These are phyloP conservation scores for Adansonia rubrostipa DNA, from an alignment of 441 rosid species.

Conservation along the genomic window DNA sequence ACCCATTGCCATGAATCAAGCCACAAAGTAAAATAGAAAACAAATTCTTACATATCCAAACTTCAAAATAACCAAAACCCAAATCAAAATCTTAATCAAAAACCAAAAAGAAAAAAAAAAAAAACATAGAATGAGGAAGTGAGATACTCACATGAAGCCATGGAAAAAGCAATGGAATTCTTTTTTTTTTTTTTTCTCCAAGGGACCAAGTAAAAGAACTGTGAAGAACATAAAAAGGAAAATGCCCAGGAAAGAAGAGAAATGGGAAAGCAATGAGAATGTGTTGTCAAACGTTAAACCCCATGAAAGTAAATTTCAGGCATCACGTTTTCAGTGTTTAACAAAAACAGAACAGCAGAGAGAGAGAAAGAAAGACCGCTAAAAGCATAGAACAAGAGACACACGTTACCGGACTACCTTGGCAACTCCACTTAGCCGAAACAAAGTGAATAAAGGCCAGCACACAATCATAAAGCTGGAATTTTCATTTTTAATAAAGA, in stretches of 20 bases:
- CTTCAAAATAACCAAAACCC: constrained; percentile 16
- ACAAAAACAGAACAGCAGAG: neutral
- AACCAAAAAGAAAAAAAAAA: neutral
- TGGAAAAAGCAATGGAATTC: constrained; percentile 36
- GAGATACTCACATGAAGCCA: constrained; percentile 73
- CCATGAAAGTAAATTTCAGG: constrained; percentile 18
- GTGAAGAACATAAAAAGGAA: constrained; percentile 18
- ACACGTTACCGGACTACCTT: neutral
- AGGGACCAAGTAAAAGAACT: constrained; percentile 30
- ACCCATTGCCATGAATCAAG: neutral
- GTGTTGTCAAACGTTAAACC: constrained; percentile 30
- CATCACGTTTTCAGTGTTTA: neutral
- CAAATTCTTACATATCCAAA: neutral
- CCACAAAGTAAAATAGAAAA: neutral
- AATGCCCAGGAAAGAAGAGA: constrained; percentile 19
- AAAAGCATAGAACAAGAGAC: neutral
- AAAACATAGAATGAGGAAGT: constrained; percentile 18
- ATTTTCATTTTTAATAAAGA: neutral
- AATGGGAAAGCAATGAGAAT: neutral
- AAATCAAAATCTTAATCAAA: constrained; percentile 6
- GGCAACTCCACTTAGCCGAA: neutral
- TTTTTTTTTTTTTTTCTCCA: constrained; percentile 15
- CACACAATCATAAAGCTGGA: neutral
- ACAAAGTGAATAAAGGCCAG: neutral
- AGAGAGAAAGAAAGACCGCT: no score